A percentile compares a stretch with the other conserved stretches of the same genome.
These are phyloP conservation scores for Candida verbasci DNA, from an alignment of 805 yeast species.

Conservation along the genomic window DNA sequence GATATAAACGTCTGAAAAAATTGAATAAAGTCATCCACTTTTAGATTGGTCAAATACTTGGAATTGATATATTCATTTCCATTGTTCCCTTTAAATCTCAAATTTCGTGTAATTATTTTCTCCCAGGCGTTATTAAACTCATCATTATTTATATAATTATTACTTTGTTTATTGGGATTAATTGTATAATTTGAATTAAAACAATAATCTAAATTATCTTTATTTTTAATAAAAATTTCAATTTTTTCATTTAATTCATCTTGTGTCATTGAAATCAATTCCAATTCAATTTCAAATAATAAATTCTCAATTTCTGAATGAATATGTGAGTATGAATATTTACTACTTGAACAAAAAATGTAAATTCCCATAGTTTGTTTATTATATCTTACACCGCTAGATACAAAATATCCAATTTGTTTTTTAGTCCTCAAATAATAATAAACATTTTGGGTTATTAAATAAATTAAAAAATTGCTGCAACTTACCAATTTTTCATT, in stretches of 20 bases:
- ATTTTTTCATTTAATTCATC: constrained; percentile 28
- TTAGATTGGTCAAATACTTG: constrained; percentile 23
- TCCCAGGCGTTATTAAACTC: constrained; percentile 48
- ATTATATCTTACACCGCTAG: constrained; percentile 52
- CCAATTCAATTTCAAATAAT: constrained; percentile 36
- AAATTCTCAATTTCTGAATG: constrained; percentile 46
- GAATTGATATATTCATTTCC: constrained; percentile 33
- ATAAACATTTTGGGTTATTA: constrained; percentile 41
- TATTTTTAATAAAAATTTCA: constrained; percentile 29
- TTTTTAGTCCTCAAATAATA: constrained; percentile 49
- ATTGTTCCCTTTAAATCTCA: constrained; percentile 30
- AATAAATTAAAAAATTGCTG: constrained; percentile 43
- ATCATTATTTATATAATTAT: constrained; percentile 16
- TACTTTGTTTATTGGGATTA: constrained; percentile 24
- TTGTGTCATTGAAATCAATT: constrained; percentile 25
- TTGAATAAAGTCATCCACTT: constrained; percentile 14
- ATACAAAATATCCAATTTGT: constrained; percentile 59
- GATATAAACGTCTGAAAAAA: constrained; percentile 13
- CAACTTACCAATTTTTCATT: constrained; percentile 32
- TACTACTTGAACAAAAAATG: constrained; percentile 52
- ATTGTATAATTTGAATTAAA: constrained; percentile 16
- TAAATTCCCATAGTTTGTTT: constrained; percentile 56
- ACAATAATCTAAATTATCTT: constrained; percentile 4
- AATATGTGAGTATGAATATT: constrained; percentile 35
- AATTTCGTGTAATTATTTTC: constrained; percentile 43